Conservation (phyloP, 306 rosid genomes). For the Pyrus communis region DNA sequence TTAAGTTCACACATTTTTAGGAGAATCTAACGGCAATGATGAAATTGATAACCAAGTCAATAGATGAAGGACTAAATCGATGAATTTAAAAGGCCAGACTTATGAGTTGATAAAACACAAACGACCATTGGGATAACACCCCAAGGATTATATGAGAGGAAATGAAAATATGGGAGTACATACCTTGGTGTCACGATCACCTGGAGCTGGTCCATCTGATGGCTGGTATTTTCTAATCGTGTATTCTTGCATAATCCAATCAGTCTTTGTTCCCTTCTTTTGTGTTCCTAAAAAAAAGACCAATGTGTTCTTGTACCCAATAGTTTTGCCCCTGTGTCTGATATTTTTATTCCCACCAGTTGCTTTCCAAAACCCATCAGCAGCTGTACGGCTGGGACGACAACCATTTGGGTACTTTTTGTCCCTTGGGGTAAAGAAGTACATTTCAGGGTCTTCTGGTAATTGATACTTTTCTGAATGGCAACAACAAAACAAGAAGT, state of each 20-base stretch:
- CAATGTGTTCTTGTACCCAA: not conserved
- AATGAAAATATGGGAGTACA: not conserved
- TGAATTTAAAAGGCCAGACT: no score
- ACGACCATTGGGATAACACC: no score
- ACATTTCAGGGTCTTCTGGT: not conserved
- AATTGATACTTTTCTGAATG: not conserved
- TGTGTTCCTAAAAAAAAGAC: not conserved
- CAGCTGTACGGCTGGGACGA: not conserved
- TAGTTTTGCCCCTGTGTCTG: not conserved
- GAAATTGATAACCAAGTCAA: no score
- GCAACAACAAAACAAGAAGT: not conserved
- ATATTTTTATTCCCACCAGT: not conserved
- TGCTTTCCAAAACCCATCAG: not conserved
- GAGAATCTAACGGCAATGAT: no score
- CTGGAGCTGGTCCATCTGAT: not conserved
- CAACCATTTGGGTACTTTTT: not conserved
- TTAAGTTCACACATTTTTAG: no score
- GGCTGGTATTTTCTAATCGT: not conserved
- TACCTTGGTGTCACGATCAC: not conserved
- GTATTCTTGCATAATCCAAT: not conserved
- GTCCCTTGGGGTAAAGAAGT: not conserved
- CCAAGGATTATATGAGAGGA: not conserved
- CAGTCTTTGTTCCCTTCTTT: not conserved
- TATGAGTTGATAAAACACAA: no score
- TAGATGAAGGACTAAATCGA: no score